Evolutionary conservation across 208 protist genomes (phyloP), one percentile per base, ranked within the genome.

Genomic region (Acanthamoeba culbertsoni): DNA sequence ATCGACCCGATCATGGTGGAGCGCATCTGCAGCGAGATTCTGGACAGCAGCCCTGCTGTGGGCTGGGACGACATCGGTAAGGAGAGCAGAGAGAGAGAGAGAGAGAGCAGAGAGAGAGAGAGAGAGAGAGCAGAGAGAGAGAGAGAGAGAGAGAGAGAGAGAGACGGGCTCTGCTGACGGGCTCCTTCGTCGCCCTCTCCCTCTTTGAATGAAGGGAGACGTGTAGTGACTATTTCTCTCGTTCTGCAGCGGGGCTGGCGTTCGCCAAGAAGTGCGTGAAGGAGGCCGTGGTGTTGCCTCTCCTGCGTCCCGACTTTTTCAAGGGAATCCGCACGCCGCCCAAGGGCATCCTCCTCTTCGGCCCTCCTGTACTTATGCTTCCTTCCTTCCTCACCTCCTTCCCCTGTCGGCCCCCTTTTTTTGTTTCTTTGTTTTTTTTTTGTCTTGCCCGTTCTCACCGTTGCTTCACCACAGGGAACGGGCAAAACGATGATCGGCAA

Each of bases 401-500:
- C 7, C 40, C 79, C 86, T 93, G 6, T 33, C 37, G 16, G 26
- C 94, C 43, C 20, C 84, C 86, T 94, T 45, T 23, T 93, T 86
- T 48, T 46, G n/a, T 86, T 86, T 18, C 26, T 84, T 92, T 93
- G 93, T 93, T n/a, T n/a, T n/a, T n/a, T n/a, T n/a, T n/a, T n/a
- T n/a, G n/a, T n/a, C n/a, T n/a, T n/a, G n/a, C n/a, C n/a, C n/a
- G n/a, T n/a, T n/a, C n/a, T n/a, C n/a, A n/a, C n/a, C n/a, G n/a
- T n/a, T n/a, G n/a, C n/a, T n/a, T n/a, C n/a, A n/a, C n/a, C 16
- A 6, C 57, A 68, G 89, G 95, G 94, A 10, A 96, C 94, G 37
- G 95, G 96, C 43, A 98, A 98, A 89, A 98, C 98, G 7, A 51
- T 98, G 77, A 97, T 98, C 88, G 97, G 96, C 0, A 98, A 98